phyloP scores from a whole-genome alignment of 176 grass and related monocot species.

The Triticum dicoccoides region DNA sequence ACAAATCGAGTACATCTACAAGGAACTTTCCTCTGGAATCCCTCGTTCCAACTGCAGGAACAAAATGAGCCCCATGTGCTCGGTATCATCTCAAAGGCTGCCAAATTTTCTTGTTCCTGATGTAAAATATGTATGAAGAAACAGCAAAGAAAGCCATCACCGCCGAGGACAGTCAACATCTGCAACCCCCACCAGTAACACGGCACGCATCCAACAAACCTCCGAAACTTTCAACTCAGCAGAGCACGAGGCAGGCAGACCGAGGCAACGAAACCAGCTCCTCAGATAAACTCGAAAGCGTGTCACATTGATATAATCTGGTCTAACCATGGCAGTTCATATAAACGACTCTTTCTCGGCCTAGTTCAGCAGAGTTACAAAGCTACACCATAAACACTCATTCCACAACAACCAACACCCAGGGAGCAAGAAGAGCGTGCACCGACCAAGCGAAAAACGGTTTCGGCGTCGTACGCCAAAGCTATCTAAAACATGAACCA shows the following conservation, averaged over 20 bases:
- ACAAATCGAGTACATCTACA: no score
- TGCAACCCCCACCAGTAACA: background rate
- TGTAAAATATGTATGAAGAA: background rate
- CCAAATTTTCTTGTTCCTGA: background rate
- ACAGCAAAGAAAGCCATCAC: background rate
- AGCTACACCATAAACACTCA: slow-evolving; percentile 14
- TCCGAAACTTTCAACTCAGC: background rate
- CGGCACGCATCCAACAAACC: background rate
- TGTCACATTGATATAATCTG: background rate
- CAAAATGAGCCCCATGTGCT: no score
- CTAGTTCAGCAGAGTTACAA: slow-evolving; percentile 12
- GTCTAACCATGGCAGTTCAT: slow-evolving; percentile 1
- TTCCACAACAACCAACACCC: slow-evolving; percentile 19
- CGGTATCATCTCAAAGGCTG: no score
- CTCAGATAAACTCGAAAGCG: background rate
- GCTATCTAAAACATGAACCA: slow-evolving; percentile 29
- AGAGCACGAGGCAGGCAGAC: background rate
- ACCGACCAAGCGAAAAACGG: slow-evolving; percentile 6
- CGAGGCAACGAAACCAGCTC: background rate
- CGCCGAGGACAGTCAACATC: background rate
- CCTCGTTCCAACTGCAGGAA: no score
- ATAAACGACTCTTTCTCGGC: slow-evolving; percentile 3
- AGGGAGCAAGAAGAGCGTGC: background rate
- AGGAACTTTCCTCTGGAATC: no score
- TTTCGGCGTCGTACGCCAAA: slow-evolving; percentile 12